Evolutionary conservation across 805 yeast species (phyloP).

Genomic region (Saccharomycopsis babjevae): DNA sequence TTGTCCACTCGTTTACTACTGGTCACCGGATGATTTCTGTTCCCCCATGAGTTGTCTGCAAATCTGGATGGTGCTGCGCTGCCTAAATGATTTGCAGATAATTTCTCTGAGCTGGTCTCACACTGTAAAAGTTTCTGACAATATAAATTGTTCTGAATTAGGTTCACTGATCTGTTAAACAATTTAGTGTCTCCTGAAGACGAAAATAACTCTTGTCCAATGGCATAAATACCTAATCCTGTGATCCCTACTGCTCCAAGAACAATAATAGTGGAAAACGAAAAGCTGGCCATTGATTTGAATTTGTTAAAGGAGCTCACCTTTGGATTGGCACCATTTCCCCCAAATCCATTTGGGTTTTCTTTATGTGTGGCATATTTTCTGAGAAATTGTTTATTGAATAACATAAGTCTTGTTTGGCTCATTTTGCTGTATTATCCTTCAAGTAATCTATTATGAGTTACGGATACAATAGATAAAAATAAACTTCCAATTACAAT

Average conservation of each 20-base stretch:
- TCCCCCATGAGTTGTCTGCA: constrained; percentile 56
- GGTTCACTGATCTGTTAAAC: constrained; percentile 74
- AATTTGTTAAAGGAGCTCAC: neutral
- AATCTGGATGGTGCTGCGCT: constrained; percentile 32
- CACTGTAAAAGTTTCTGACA: constrained; percentile 51
- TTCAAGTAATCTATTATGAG: too few relatives aligned
- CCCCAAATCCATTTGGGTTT: neutral
- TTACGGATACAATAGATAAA: too few relatives aligned
- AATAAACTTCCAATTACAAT: too few relatives aligned
- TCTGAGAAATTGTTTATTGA: neutral
- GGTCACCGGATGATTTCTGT: constrained; percentile 76
- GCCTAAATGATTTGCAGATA: constrained; percentile 64
- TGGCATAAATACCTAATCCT: constrained; percentile 57
- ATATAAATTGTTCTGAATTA: constrained; percentile 57
- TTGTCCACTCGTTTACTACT: constrained; percentile 56
- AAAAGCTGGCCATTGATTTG: neutral
- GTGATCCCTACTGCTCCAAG: constrained; percentile 63
- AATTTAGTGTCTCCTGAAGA: constrained; percentile 90
- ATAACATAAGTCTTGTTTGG: too few relatives aligned
- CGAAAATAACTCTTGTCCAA: constrained; percentile 68
- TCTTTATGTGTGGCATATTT: constrained; percentile 15
- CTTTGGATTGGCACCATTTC: neutral
- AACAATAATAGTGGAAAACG: constrained; percentile 33
- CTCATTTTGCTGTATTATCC: too few relatives aligned
- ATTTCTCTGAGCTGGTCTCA: constrained; percentile 35